Percentiles rank a stretch among this genome's conserved stretches.
Conservation (phyloP, 441 rosid genomes). For the Populus trichocarpa region DNA sequence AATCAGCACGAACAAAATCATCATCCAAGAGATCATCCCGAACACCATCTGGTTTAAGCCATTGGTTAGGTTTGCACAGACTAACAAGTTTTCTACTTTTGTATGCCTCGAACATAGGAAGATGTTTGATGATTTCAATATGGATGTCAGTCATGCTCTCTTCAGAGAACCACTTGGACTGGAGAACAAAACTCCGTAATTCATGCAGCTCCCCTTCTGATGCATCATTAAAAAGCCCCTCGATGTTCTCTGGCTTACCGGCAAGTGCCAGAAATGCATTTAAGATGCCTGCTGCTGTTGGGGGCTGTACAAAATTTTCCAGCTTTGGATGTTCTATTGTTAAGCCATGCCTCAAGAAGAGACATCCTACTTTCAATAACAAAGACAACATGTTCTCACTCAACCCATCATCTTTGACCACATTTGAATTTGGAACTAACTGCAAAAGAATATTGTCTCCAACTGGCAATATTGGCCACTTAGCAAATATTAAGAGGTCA, state of each 20-base stretch:
- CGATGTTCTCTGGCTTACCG: slow-evolving; percentile 58
- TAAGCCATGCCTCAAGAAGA: slow-evolving; percentile 67
- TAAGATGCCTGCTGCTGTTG: slow-evolving; percentile 85
- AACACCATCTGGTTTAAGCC: slow-evolving; percentile 88
- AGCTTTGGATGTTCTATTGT: slow-evolving; percentile 82
- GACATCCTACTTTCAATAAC: slow-evolving; percentile 87
- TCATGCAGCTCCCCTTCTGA: slow-evolving; percentile 93
- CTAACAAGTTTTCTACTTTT: slow-evolving; percentile 70
- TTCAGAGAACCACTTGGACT: slow-evolving; percentile 93
- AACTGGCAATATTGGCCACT: slow-evolving; percentile 98
- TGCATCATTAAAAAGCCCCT: slow-evolving; percentile 57
- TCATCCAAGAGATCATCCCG: slow-evolving; percentile 83
- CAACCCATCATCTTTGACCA: slow-evolving; percentile 87
- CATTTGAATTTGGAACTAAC: slow-evolving; percentile 72
- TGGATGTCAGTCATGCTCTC: slow-evolving; percentile 68
- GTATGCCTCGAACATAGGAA: slow-evolving; percentile 91
- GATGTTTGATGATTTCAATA: slow-evolving; percentile 65
- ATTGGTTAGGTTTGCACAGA: slow-evolving; percentile 65
- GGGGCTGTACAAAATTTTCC: slow-evolving; percentile 83
- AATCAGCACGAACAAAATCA: slow-evolving; percentile 83
- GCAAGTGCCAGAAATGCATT: slow-evolving; percentile 80
- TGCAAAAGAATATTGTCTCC: slow-evolving; percentile 67
- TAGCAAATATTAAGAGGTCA: slow-evolving; percentile 83
- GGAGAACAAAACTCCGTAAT: slow-evolving; percentile 86
- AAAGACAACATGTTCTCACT: slow-evolving; percentile 95